A percentile compares a stretch with the other conserved stretches of the same genome.
Evolutionary conservation across 2,329 filamentous ascomycete genomes (phyloP).

Genomic region (Diaporthe capsici): DNA sequence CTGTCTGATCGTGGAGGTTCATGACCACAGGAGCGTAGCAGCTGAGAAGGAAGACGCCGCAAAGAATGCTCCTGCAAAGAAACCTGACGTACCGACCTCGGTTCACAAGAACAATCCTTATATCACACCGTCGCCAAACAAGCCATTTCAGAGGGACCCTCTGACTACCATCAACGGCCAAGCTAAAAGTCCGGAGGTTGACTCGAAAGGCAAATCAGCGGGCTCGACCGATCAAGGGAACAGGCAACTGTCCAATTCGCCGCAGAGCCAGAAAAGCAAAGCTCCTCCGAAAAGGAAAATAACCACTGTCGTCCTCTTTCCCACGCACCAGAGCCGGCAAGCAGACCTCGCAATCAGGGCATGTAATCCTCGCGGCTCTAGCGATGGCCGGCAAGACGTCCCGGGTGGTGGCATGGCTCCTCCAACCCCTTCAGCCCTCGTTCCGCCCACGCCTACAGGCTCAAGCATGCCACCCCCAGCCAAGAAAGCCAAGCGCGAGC

Average conservation of each 20-base stretch:
- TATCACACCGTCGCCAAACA: constrained; percentile 89
- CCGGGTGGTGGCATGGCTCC: constrained; percentile 68
- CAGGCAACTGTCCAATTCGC: constrained; percentile 66
- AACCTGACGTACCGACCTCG: constrained; percentile 79
- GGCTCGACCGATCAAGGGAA: constrained; percentile 70
- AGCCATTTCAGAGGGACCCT: constrained; percentile 76
- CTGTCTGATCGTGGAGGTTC: constrained; percentile 93
- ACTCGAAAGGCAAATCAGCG: constrained; percentile 57
- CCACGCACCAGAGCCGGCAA: constrained; percentile 82
- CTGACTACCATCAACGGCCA: constrained; percentile 46
- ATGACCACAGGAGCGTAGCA: constrained; percentile 83
- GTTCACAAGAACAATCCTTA: constrained; percentile 94
- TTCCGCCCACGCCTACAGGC: constrained; percentile 74
- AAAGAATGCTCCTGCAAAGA: constrained; percentile 65
- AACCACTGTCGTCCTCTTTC: constrained; percentile 85
- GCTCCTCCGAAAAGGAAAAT: constrained; percentile 72
- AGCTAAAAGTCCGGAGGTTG: constrained; percentile 47
- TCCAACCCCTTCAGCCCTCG: constrained; percentile 73
- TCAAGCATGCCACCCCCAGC: constrained; percentile 69
- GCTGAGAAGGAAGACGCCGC: constrained; percentile 72
- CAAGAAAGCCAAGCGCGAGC: constrained; percentile 79
- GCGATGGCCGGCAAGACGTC: constrained; percentile 50
- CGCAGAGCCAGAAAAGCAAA: constrained; percentile 62
- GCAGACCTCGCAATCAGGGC: constrained; percentile 84
- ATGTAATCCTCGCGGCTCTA: constrained; percentile 72